Evolutionary conservation across 164 flowering plant species (phyloP).

Genomic region (Stephania cephalantha): DNA sequence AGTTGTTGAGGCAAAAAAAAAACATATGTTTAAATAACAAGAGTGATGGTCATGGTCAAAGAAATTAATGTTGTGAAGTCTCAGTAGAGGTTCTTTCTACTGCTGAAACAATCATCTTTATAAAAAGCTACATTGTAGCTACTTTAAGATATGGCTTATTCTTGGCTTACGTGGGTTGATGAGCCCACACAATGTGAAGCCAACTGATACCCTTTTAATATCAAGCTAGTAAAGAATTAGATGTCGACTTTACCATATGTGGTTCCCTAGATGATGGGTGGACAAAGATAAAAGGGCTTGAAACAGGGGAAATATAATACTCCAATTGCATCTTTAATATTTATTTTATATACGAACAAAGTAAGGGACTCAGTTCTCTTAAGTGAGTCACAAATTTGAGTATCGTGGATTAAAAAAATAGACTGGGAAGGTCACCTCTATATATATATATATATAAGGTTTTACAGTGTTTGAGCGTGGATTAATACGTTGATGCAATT

Average conservation of each 20-base stretch:
- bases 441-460: too few relatives aligned
- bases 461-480: too few relatives aligned
- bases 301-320: background rate
- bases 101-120: background rate
- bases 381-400: too few relatives aligned
- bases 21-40: background rate
- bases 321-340: background rate
- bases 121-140: constrained; percentile 2
- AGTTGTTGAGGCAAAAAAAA: background rate
- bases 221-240: background rate
- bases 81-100: background rate
- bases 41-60: background rate
- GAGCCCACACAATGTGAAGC: constrained; percentile 2
- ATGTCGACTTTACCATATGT: background rate
- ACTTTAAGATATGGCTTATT: constrained; percentile 1
- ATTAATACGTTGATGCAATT: too few relatives aligned
- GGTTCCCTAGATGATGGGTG: background rate
- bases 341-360: background rate
- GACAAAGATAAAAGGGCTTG: background rate
- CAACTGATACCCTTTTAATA: background rate
- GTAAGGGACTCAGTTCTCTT: background rate
- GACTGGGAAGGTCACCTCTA: too few relatives aligned
- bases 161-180: background rate
- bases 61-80: background rate
- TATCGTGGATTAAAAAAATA: too few relatives aligned